Conservation (phyloP, 2,329 filamentous ascomycete species). For the Dactylellina sp. region DNA sequence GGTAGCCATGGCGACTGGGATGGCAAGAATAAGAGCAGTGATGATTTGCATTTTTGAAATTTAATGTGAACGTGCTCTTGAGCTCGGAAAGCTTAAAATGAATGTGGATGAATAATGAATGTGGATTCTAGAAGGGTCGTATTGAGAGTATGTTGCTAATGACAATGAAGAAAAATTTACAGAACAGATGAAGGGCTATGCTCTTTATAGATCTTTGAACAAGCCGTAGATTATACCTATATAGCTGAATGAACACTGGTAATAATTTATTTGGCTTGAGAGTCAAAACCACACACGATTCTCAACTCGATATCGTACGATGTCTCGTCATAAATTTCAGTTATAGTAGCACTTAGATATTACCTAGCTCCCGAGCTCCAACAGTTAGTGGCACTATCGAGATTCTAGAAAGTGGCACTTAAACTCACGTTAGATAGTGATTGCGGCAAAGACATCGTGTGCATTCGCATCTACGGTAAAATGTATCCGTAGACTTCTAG, state of each 20-base stretch:
- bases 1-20: slow-evolving; percentile 26
- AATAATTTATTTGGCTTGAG: not conserved
- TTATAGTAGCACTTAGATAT: not conserved
- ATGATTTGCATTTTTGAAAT: slow-evolving; percentile 42
- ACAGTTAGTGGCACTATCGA: not conserved
- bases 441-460: not conserved
- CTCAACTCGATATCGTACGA: not conserved
- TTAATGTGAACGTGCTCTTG: not conserved
- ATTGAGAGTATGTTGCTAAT: no score
- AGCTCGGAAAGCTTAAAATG: not conserved
- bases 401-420: slow-evolving; percentile 6
- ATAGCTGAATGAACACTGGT: no score
- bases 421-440: not conserved
- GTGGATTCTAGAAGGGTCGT: slow-evolving; percentile 1
- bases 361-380: no score
- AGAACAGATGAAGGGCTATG: not conserved
- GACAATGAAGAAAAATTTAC: slow-evolving; percentile 2
- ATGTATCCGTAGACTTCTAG: not conserved
- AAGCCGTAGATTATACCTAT: not conserved
- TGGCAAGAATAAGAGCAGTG: slow-evolving; percentile 25
- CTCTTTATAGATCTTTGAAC: slow-evolving; percentile 24
- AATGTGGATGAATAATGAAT: not conserved
- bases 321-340: not conserved
- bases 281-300: not conserved
- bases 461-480: not conserved